Evolutionary conservation across 768 basidiomycete genomes (phyloP), one percentile per base, ranked within the genome.

Genomic region (Amanita pseudoporphyria): DNA sequence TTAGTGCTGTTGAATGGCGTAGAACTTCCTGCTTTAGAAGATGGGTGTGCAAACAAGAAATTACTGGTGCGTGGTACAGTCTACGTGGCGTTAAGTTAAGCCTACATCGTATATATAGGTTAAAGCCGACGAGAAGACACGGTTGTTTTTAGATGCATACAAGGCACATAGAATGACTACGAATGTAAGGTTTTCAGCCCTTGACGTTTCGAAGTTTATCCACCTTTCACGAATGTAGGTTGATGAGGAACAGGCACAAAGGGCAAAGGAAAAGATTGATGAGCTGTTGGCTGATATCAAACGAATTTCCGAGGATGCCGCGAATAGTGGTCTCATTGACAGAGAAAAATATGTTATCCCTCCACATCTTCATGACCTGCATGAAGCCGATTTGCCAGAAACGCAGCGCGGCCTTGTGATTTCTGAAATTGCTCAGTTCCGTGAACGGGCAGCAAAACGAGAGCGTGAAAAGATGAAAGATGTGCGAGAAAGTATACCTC

Each of bases 51-150:
- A 58, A 77, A 61, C 70, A 82, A 61, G 68, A 76, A 63, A 66
- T 64, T 66, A 57, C 67, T 61, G 76, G 92, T 90, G 69, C 72
- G 86, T 79, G 60, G 39, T 6, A 47, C 63, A 67, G 12, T 60
- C 54, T 57, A 68, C 19, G 13, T 69, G 60, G 28, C 63, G 67
- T 42, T 66, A 59, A 56, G 66, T 72, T 73, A 70, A 67, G 58
- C 60, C 68, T 72, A 72, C 69, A 62, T 69, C 66, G 55, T 59
- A 42, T 28, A 21, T 49, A 37, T 60, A 91, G 86, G 82, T 97
- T 54, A 97, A 95, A 70, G 92, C 90, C 51, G 96, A 99, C 64
- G 92, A 96, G 67, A 96, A 96, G 69, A 96, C 92, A 0, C 82
- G 82, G 45, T 73, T 78, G 7, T 89, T 94, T 58, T 65, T 98